Percentiles rank a stretch among this genome's conserved stretches.
Evolutionary conservation across 768 basidiomycete species (phyloP).

Genomic region (Tulasnella sp.): DNA sequence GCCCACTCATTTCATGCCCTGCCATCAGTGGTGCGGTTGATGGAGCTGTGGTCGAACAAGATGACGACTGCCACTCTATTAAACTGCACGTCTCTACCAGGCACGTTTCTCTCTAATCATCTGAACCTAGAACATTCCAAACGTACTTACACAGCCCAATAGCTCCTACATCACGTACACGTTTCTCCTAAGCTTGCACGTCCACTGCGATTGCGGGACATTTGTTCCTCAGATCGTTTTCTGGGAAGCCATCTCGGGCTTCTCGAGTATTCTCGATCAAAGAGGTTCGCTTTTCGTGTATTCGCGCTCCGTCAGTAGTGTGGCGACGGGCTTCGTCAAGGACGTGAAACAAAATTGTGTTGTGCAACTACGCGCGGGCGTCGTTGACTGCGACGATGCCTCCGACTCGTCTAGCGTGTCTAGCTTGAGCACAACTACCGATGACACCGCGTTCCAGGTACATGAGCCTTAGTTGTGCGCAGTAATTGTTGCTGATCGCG

Average conservation of each 20-base stretch:
- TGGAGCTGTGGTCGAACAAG: background rate
- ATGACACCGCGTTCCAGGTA: background rate
- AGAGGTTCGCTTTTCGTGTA: background rate
- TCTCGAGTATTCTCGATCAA: background rate
- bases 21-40: background rate
- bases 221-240: background rate
- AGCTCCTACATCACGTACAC: background rate
- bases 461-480: background rate
- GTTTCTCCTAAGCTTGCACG: background rate
- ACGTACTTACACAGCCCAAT: background rate
- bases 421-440: background rate
- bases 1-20: background rate
- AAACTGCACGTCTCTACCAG: background rate
- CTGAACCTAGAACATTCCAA: background rate
- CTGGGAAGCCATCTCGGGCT: background rate
- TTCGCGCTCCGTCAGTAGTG: background rate
- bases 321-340: background rate
- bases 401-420: background rate
- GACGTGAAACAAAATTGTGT: background rate
- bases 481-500: background rate
- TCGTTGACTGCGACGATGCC: background rate
- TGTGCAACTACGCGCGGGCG: background rate
- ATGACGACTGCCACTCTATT: background rate
- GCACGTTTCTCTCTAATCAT: background rate
- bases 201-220: background rate